Base-by-base conservation (phyloP, 306 rosid genomes). In the Medicago arabica region DNA sequence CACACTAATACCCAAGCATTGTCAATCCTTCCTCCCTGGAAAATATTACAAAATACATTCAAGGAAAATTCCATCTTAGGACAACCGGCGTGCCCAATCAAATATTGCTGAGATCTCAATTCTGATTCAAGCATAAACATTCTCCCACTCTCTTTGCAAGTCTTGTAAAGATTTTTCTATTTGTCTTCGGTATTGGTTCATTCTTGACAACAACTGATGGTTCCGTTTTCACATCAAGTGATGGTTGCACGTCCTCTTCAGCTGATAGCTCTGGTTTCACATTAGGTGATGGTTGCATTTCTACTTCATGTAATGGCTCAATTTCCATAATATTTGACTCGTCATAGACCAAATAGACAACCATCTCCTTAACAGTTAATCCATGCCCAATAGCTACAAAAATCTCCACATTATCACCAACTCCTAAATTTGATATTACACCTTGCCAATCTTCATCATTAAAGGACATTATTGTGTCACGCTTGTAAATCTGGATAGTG, bases 361-460 rank as follows among this genome's bases (percentile, higher is more conserved):
- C 40, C 6, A 43, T 77, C 9, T 34, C 12, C 63, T 28, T 59
- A 7, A 69, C 53, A 8, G 6, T 19, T 9, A 69, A 7, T 47
- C 41, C 61, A 68, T 68, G 51, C 13, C 62, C 62, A 46, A 31
- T 31, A 31, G 19, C 60, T 6, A 58, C 60, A 77, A 17, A 36
- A 66, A 76, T 41, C 74, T 76, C 75, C 34, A 76, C 74, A 23
- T 25, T 55, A 74, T 76, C 74, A 39, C 43, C 34, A 43, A 46
- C 11, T 15, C 14, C 46, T 17, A 67, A 46, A 77, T 69, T 43
- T 31, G 81, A 68, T 5, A 14, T 0, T 36, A 58, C 4, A 2
- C 34, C 15, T 44, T 57, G 51, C 81, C 80, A 80, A 8, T 80
- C 76, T 49, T 58, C 75, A 58, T 74, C 63, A 8, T 61, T 54